These are phyloP conservation scores for Sphenostylis stenocarpa DNA, from an alignment of 306 rosid species.

Conservation along the genomic window DNA sequence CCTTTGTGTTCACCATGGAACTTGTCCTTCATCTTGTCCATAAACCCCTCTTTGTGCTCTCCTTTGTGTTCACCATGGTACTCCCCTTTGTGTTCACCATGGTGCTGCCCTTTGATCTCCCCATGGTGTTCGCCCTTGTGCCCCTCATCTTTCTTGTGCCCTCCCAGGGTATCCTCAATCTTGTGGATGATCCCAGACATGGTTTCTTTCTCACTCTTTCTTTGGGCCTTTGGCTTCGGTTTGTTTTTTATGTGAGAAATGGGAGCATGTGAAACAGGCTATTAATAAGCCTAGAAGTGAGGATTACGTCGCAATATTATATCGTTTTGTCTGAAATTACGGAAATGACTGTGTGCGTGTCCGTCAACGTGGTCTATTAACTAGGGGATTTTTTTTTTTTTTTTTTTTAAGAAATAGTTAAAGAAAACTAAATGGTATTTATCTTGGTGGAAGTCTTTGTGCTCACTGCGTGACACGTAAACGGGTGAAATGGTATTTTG, in stretches of 20 bases:
- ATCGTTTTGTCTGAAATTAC: constrained; percentile 1
- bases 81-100: no score
- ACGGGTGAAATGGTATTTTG: no score
- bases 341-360: neutral
- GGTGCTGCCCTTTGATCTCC: no score
- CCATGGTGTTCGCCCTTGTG: no score
- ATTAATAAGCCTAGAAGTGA: constrained; percentile 29
- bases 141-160: constrained; percentile 36
- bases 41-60: neutral
- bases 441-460: no score
- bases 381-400: neutral
- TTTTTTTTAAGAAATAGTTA: no score
- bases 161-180: constrained; percentile 58
- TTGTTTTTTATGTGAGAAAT: neutral
- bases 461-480: no score
- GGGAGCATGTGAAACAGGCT: neutral
- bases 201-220: neutral
- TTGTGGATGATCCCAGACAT: constrained; percentile 61
- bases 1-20: neutral
- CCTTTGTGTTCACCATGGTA: no score
- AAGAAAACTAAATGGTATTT: no score
- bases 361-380: neutral
- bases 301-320: neutral
- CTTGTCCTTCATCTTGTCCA: neutral
- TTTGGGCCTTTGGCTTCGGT: neutral